A percentile compares a stretch with the other conserved stretches of the same genome.
These are phyloP conservation scores for Beauveria australis DNA, from an alignment of 2,329 filamentous ascomycete species.

Conservation along the genomic window DNA sequence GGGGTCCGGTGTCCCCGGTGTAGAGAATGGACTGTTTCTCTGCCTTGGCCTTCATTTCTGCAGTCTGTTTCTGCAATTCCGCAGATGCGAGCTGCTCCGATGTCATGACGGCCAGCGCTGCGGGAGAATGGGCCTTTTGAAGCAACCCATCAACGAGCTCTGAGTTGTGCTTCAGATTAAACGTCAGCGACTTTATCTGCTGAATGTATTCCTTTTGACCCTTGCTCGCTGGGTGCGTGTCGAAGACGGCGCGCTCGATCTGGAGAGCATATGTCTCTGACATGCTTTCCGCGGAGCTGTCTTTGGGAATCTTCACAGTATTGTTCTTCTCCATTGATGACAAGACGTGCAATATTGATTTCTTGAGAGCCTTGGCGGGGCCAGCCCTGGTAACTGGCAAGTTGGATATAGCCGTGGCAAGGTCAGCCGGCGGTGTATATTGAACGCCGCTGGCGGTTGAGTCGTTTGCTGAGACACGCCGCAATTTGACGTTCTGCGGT, in stretches of 20 bases:
- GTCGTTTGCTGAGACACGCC: constrained; percentile 47
- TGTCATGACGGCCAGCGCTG: constrained; percentile 79
- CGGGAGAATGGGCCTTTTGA: constrained; percentile 60
- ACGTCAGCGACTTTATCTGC: constrained; percentile 68
- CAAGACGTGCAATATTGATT: constrained; percentile 59
- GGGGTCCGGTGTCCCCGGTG: constrained; percentile 60
- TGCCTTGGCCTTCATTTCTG: constrained; percentile 66
- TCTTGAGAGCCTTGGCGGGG: constrained; percentile 62
- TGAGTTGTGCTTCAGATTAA: constrained; percentile 84
- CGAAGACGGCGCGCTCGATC: constrained; percentile 65
- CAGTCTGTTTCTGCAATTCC: constrained; percentile 71
- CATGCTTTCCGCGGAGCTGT: constrained; percentile 53
- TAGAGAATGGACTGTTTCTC: constrained; percentile 82
- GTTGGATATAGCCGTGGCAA: constrained; percentile 42
- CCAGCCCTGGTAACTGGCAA: constrained; percentile 58
- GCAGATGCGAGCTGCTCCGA: constrained; percentile 87
- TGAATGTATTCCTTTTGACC: constrained; percentile 43
- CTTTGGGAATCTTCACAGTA: constrained; percentile 54
- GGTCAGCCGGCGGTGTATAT: constrained; percentile 44
- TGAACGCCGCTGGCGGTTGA: constrained; percentile 27
- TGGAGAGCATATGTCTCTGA: constrained; percentile 66
- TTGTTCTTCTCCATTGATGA: constrained; percentile 58
- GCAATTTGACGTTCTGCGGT: constrained; percentile 34
- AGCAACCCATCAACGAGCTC: constrained; percentile 70
- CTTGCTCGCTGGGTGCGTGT: constrained; percentile 40